These are phyloP conservation scores for Macroventuria anomochaeta DNA, from an alignment of 2,329 filamentous ascomycete genomes.

Conservation along the genomic window DNA sequence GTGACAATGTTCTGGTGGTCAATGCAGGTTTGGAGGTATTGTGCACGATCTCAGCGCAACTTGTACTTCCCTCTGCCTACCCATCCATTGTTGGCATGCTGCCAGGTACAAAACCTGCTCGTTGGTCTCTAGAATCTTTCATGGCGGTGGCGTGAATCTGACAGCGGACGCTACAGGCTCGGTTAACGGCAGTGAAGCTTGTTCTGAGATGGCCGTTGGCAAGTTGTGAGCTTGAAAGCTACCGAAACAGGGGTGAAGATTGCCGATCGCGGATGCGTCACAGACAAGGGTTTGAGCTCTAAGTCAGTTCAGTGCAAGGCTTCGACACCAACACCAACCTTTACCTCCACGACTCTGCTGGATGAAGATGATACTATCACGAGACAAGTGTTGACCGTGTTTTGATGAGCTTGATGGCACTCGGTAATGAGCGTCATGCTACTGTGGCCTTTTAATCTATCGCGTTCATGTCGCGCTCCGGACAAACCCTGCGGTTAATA, in stretches of 20 bases:
- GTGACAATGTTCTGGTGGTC: background rate
- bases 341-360: too few relatives aligned
- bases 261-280: constrained; percentile 5
- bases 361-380: too few relatives aligned
- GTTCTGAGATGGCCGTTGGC: constrained; percentile 13
- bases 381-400: too few relatives aligned
- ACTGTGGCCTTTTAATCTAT: constrained; percentile 16
- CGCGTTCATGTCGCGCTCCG: background rate
- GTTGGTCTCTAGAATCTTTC: constrained; percentile 1
- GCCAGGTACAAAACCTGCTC: constrained; percentile 13
- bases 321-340: too few relatives aligned
- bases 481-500: constrained; percentile 8
- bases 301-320: too few relatives aligned
- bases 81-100: background rate
- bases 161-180: background rate
- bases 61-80: background rate
- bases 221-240: constrained; percentile 1
- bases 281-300: too few relatives aligned
- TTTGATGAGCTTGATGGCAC: too few relatives aligned
- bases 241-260: constrained; percentile 12
- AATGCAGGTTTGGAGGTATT: background rate
- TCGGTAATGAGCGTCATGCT: background rate
- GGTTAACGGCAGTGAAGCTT: constrained; percentile 6
- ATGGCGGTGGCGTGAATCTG: constrained; percentile 4
- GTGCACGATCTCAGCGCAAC: background rate